Evolutionary conservation across 768 basidiomycete genomes (phyloP), one percentile per base, ranked within the genome.

Genomic region (Strobilomyces confusus): DNA sequence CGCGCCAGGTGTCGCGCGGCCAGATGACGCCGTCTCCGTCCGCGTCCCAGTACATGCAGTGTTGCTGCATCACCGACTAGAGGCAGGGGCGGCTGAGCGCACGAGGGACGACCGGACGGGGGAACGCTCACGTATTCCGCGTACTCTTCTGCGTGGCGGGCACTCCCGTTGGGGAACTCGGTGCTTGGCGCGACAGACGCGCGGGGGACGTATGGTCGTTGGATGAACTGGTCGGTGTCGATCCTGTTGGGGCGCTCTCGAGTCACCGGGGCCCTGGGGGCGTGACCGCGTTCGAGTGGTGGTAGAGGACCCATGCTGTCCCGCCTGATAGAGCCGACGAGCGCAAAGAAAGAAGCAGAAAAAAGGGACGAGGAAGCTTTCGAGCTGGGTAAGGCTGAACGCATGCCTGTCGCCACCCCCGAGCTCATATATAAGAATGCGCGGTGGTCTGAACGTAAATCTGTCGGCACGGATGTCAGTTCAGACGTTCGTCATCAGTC

Each of bases 1-100:
- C 75, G 8, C 59, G 56, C 61, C 64, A 77, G 9, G 77, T 78
- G 48, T 78, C 75, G 12, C 57, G 49, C 5, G 77, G 77, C 73
- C 73, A 78, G 47, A 79, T 72, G 42, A 77, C 52, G 3, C 75
- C 74, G 49, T 79, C 77, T 4, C 54, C 29, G 55, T 76, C 72
- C 9, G 52, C 58, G 49, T 77, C 76, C 66, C 74, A 77, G 56
- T 73, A 77, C 23, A 63, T 20, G 58, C 67, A 69, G 54, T 77
- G 75, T 43, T 76, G 73, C 54, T 77, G 72, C 51, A 75, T 63
- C 33, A 74, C 74, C 13, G 74, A 70, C 63, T 73, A 44, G 13
- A 44, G 20, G 37, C 9, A 19, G 4, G 22, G 17, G 25, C 49
- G 38, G 15, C 44, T 13, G 44, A 40, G 38, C 44, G 4, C 11